A percentile compares a stretch with the other conserved stretches of the same genome.
These are phyloP conservation scores for Dendrobium nobile DNA, from an alignment of 106 monocot genomes.

Conservation along the genomic window DNA sequence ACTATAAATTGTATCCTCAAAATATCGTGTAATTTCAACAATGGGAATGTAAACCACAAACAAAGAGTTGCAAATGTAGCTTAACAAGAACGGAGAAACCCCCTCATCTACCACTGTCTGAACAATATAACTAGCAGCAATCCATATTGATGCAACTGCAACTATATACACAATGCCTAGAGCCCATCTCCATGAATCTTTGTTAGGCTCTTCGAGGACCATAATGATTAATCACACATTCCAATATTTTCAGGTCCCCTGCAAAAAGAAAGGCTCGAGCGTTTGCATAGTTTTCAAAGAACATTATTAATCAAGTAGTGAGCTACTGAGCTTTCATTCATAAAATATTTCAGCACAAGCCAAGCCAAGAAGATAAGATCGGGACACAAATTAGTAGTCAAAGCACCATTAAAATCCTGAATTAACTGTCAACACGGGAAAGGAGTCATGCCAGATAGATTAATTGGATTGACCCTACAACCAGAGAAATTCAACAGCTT, in stretches of 20 bases:
- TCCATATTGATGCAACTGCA: slow-evolving; percentile 86
- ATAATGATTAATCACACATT: slow-evolving; percentile 11
- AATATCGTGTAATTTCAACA: slow-evolving; percentile 51
- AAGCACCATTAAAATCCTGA: neutral
- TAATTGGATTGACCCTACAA: no score
- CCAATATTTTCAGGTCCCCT: neutral
- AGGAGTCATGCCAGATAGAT: neutral
- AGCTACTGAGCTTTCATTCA: neutral
- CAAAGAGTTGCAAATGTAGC: slow-evolving; percentile 88
- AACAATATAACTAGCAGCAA: slow-evolving; percentile 89
- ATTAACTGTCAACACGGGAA: no score
- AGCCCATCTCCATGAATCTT: slow-evolving; percentile 56
- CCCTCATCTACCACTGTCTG: slow-evolving; percentile 85
- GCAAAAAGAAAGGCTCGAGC: neutral
- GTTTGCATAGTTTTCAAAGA: neutral
- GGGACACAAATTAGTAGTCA: neutral
- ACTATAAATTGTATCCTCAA: slow-evolving; percentile 46
- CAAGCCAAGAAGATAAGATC: neutral
- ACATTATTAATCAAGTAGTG: neutral
- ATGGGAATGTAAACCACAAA: slow-evolving; percentile 83
- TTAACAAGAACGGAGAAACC: slow-evolving; percentile 85
- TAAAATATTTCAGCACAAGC: neutral
- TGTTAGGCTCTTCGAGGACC: neutral
- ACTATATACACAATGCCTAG: slow-evolving; percentile 71
- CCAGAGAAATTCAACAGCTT: no score